phyloP scores from a whole-genome alignment of 495 filamentous ascomycete genomes.

The Aspergillus mulundensis region DNA sequence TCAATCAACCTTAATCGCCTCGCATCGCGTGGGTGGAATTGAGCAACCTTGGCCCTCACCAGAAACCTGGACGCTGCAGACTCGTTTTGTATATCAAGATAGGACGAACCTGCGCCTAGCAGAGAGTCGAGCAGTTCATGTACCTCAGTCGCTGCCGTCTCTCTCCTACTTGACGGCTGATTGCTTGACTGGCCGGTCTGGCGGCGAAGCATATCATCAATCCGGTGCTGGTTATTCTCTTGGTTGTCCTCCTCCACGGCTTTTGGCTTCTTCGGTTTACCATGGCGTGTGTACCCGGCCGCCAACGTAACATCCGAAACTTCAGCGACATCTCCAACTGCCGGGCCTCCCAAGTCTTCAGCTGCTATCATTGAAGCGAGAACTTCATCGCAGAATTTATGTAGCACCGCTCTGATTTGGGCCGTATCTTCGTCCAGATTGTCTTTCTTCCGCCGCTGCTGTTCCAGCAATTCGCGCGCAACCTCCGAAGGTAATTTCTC shows the following conservation, averaged over 20 bases:
- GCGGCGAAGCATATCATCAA: slow-evolving; percentile 68
- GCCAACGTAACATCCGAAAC: slow-evolving; percentile 58
- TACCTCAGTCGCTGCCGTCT: slow-evolving; percentile 63
- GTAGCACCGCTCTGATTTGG: slow-evolving; percentile 56
- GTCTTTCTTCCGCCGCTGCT: slow-evolving; percentile 54
- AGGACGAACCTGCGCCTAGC: slow-evolving; percentile 59
- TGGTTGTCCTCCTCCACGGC: slow-evolving; percentile 40
- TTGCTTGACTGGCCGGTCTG: slow-evolving; percentile 26
- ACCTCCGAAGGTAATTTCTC: slow-evolving; percentile 57
- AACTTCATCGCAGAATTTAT: slow-evolving; percentile 68
- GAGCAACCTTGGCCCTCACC: slow-evolving; percentile 76
- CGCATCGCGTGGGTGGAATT: slow-evolving; percentile 83
- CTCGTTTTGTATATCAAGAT: slow-evolving; percentile 67
- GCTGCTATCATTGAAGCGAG: slow-evolving; percentile 79
- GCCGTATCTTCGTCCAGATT: slow-evolving; percentile 52
- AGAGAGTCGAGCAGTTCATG: slow-evolving; percentile 60
- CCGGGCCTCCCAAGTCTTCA: slow-evolving; percentile 80
- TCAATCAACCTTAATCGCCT: slow-evolving; percentile 71
- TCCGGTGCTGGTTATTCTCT: slow-evolving; percentile 55
- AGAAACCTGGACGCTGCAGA: slow-evolving; percentile 80
- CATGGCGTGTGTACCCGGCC: slow-evolving; percentile 68
- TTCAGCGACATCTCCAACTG: slow-evolving; percentile 69
- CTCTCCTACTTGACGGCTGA: slow-evolving; percentile 50
- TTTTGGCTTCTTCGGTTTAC: slow-evolving; percentile 62
- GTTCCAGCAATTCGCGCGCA: slow-evolving; percentile 53